Percentiles rank a stretch among this genome's conserved stretches.
phyloP scores from a whole-genome alignment of 495 filamentous ascomycete species.

The Thermothielavioides terrestris region DNA sequence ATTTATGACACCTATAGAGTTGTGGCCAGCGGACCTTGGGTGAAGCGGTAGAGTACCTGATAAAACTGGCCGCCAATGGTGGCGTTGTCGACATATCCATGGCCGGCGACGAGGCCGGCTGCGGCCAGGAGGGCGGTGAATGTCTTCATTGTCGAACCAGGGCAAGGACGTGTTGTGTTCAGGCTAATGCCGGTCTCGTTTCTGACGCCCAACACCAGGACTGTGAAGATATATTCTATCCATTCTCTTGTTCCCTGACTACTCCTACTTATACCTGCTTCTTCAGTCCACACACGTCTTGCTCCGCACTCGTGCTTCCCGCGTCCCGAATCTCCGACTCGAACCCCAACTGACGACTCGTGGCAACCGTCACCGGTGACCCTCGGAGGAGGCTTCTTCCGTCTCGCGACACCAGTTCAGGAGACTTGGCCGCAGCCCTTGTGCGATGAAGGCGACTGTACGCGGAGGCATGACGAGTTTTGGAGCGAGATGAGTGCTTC shows the following conservation, averaged over 20 bases:
- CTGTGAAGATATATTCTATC: no score
- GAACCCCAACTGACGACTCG: background rate
- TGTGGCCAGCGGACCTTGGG: no score
- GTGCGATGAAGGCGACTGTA: slow-evolving; percentile 8
- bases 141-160: slow-evolving; percentile 21
- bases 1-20: no score
- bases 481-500: background rate
- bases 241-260: no score
- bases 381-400: no score
- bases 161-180: no score
- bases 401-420: no score
- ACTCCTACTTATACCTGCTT: background rate
- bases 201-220: no score
- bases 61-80: slow-evolving; percentile 38
- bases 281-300: no score
- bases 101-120: slow-evolving; percentile 48
- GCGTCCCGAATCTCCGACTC: background rate
- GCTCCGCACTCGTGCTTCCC: background rate
- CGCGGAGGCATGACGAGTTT: slow-evolving; percentile 5
- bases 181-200: no score
- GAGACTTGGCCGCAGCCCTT: slow-evolving; percentile 7
- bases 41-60: no score
- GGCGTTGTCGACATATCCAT: slow-evolving; percentile 51
- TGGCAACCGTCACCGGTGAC: no score
- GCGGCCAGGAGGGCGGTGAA: slow-evolving; percentile 37